phyloP scores from a whole-genome alignment of 208 protist species.

The Perkinsela sp. region DNA sequence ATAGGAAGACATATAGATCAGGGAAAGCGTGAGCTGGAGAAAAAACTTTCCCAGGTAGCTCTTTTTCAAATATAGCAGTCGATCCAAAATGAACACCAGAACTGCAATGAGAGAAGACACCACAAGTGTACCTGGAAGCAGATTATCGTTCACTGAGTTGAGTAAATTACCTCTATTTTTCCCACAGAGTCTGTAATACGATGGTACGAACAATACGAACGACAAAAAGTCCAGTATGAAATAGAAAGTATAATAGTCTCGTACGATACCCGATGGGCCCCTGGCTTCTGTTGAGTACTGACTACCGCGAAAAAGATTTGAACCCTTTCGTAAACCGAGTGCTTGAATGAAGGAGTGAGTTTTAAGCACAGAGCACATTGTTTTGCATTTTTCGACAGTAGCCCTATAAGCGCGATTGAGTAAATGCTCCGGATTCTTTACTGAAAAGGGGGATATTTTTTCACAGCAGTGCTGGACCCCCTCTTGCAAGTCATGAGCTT shows the following conservation, averaged over 20 bases:
- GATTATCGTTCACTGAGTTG: slow-evolving; percentile 26
- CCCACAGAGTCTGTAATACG: slow-evolving; percentile 18
- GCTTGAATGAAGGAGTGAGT: neutral
- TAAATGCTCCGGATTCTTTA: too few species aligned
- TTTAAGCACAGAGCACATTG: neutral
- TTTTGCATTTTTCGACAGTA: neutral
- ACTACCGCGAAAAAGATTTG: neutral
- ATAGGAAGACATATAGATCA: slow-evolving; percentile 15
- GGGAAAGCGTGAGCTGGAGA: slow-evolving; percentile 9
- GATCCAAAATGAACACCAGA: slow-evolving; percentile 21
- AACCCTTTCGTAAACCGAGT: neutral
- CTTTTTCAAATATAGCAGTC: slow-evolving; percentile 24
- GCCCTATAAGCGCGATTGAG: too few species aligned
- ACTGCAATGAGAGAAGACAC: slow-evolving; percentile 20
- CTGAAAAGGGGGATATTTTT: too few species aligned
- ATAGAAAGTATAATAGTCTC: slow-evolving; percentile 25
- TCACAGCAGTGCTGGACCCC: neutral
- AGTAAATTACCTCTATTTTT: slow-evolving; percentile 11
- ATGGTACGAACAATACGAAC: slow-evolving; percentile 9
- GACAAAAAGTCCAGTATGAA: slow-evolving; percentile 15
- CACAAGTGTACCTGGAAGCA: slow-evolving; percentile 30
- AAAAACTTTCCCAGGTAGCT: slow-evolving; percentile 15
- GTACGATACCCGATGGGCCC: slow-evolving; percentile 11
- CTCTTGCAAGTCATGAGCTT: neutral
- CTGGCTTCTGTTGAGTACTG: slow-evolving; percentile 12